Evolutionary conservation across 1,139 yeast species (phyloP), one percentile per base, ranked within the genome.

Genomic region (Yamadazyma dushanensis): DNA sequence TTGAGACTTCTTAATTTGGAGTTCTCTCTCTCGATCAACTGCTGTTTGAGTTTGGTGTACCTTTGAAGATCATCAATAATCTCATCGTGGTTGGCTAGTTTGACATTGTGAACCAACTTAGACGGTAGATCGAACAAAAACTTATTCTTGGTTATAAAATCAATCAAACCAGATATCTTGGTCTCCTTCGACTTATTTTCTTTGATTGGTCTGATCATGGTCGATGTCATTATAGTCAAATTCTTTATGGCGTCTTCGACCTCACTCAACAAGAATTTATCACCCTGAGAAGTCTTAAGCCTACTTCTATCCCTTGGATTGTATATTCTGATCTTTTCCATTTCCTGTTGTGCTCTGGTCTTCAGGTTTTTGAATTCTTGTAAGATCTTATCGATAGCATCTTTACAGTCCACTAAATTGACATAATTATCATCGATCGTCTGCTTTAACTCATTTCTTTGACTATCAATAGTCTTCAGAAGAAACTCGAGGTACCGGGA

Each of bases 381-480:
- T 44, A 71, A 54, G 2, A 63, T 56, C 20, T 61, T 57, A 46
- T 71, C 76, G 23, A 71, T 68, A 3, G 68, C 52, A 34, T 83
- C 76, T 56, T 92, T 92, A 37, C 90, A 79, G 49, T 80, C 77
- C 33, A 90, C 84, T 47, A 89, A 88, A 47, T 77, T 73, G 37
- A 79, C 76, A 53, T 80, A 89, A 54, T 90, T 92, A 16, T 76
- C 71, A 49, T 85, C 86, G 6, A 90, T 84, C 22, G 85, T 73
- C 11, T 63, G 61, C 45, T 81, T 77, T 52, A 90, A 64, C 34
- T 83, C 83, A 9, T 71, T 69, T n/a, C 86, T 79, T 50, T 83
- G 84, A 16, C 76, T 66, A 14, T 77, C 72, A 22, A 90, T 78
- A 19, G 79, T 76, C 19, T 60, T 54, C 46, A 87, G 89, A 39